Percentiles rank a stretch among this genome's conserved stretches.
Evolutionary conservation across 2,329 filamentous ascomycete species (phyloP).

Genomic region (Aspergillus unguis): DNA sequence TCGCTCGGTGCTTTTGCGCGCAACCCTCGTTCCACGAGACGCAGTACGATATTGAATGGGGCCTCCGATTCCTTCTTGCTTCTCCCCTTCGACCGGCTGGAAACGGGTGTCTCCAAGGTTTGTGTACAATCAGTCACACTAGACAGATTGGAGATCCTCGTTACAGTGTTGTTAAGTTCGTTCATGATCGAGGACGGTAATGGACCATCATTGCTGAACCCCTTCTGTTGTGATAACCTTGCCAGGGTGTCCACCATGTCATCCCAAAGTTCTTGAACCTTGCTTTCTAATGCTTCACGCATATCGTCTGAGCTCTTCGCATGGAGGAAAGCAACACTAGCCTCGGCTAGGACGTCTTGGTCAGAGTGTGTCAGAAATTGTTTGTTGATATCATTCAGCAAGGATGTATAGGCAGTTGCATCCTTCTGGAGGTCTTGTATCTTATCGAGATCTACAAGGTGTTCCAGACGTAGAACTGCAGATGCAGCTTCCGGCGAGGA

Average conservation of each 20-base stretch:
- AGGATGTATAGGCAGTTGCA: constrained; percentile 70
- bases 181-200: constrained; percentile 63
- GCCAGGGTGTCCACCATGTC: constrained; percentile 71
- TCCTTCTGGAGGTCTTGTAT: constrained; percentile 89
- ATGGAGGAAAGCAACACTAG: constrained; percentile 75
- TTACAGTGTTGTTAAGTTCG: constrained; percentile 69
- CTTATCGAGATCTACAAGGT: constrained; percentile 78
- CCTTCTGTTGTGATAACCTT: constrained; percentile 66
- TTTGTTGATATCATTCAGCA: constrained; percentile 87
- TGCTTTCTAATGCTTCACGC: constrained; percentile 77
- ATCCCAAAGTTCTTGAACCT: constrained; percentile 81
- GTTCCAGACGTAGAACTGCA: constrained; percentile 78
- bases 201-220: constrained; percentile 68
- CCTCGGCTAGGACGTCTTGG: constrained; percentile 78
- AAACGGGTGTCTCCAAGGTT: constrained; percentile 60
- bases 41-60: constrained; percentile 65
- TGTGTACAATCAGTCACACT: constrained; percentile 75
- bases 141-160: constrained; percentile 76
- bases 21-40: constrained; percentile 70
- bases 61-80: constrained; percentile 39
- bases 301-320: constrained; percentile 84
- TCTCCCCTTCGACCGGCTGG: constrained; percentile 34
- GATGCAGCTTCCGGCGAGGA: constrained; percentile 83
- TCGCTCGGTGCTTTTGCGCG: constrained; percentile 41
- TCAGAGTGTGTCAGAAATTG: constrained; percentile 94